phyloP scores from a whole-genome alignment of 1,284 basidiomycete species.

The Apiotrichum porosum region DNA sequence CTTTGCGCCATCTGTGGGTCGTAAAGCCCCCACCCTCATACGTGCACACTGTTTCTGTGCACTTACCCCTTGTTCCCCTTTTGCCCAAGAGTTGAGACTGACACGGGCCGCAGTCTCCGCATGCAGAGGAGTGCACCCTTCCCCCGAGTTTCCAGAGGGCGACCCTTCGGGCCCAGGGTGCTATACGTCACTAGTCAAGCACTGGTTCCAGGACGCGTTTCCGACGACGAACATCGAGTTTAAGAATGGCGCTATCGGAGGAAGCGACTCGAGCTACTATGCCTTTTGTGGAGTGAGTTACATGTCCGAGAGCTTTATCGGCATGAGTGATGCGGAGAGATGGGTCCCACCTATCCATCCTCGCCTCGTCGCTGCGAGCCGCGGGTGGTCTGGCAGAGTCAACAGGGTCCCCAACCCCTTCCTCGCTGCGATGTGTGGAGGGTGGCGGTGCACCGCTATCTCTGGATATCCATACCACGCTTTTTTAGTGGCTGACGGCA shows the following conservation, averaged over 20 bases:
- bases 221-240: constrained; percentile 24
- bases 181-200: constrained; percentile 36
- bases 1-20: too few relatives aligned
- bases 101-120: constrained; percentile 34
- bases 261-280: constrained; percentile 48
- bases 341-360: not conserved
- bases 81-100: not conserved
- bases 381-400: too few relatives aligned
- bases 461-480: too few relatives aligned
- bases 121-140: constrained; percentile 44
- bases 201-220: constrained; percentile 40
- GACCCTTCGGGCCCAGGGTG: constrained; percentile 45
- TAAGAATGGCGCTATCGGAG: constrained; percentile 46
- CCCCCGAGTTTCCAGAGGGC: constrained; percentile 37
- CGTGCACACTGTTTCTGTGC: too few relatives aligned
- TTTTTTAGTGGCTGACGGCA: too few relatives aligned
- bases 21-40: too few relatives aligned
- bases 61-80: too few relatives aligned
- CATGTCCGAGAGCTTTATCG: not conserved
- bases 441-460: too few relatives aligned
- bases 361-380: too few relatives aligned
- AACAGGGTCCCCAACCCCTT: too few relatives aligned
- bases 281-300: constrained; percentile 44
- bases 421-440: too few relatives aligned
- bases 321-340: not conserved